Evolutionary conservation across 1,284 basidiomycete species (phyloP).

Genomic region (Malassezia psittaci): DNA sequence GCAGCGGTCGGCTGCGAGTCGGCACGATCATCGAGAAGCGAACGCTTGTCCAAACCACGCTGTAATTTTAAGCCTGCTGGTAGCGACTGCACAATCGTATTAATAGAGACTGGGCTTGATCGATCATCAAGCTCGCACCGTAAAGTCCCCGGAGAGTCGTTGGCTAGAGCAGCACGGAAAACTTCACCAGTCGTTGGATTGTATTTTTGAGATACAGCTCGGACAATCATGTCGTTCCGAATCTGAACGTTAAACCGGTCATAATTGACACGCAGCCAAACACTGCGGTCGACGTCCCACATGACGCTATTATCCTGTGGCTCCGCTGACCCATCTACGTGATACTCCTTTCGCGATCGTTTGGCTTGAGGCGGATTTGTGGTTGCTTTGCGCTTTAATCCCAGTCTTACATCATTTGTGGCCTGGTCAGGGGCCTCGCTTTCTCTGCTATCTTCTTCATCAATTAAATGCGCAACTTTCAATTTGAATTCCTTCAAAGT

Average conservation of each 20-base stretch:
- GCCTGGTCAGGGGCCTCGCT: conserved; percentile 23
- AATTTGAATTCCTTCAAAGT: conserved; percentile 43
- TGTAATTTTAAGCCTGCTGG: conserved; percentile 32
- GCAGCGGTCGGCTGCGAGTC: conserved; percentile 22
- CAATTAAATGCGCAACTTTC: conserved; percentile 29
- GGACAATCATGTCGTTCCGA: conserved; percentile 63
- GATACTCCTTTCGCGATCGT: neutral
- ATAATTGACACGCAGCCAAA: conserved; percentile 74
- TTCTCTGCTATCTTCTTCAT: conserved; percentile 42
- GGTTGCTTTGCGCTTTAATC: conserved; percentile 23
- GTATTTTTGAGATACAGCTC: conserved; percentile 36
- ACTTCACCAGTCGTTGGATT: conserved; percentile 33
- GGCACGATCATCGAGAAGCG: conserved; percentile 16
- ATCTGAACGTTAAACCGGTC: conserved; percentile 79
- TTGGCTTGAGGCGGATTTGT: conserved; percentile 4
- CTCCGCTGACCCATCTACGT: conserved; percentile 21
- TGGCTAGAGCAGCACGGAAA: conserved; percentile 32
- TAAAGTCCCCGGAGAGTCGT: conserved; percentile 43
- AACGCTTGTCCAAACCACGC: conserved; percentile 52
- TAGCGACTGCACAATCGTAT: conserved; percentile 48
- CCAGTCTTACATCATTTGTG: conserved; percentile 20
- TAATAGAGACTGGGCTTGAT: conserved; percentile 35
- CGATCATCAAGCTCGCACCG: conserved; percentile 54
- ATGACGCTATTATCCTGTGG: conserved; percentile 10
- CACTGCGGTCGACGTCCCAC: conserved; percentile 45